Conservation (phyloP, 148 eudicot species). For the Rhododendron griersonianum region DNA sequence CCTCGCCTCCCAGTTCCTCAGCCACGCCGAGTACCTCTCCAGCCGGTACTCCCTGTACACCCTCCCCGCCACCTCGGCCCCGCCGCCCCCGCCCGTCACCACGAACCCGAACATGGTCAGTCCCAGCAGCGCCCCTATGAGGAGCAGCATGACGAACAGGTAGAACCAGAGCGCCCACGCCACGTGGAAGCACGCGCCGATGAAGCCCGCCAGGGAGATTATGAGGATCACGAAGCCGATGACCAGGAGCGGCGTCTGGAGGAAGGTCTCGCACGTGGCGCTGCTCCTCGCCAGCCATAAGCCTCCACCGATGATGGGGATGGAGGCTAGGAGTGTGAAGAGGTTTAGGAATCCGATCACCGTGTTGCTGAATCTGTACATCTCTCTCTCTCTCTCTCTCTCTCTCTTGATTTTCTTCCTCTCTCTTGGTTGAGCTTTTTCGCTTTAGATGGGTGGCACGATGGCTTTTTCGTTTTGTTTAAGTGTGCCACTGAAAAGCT, state of each 20-base stretch:
- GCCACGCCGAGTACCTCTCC: conserved; percentile 55
- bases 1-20: conserved; percentile 42
- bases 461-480: not conserved
- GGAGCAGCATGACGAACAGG: conserved; percentile 56
- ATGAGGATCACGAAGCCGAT: conserved; percentile 65
- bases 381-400: conserved; percentile 13
- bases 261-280: conserved; percentile 67
- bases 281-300: conserved; percentile 67
- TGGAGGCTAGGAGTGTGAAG: conserved; percentile 66
- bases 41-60: conserved; percentile 60
- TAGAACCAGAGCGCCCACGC: conserved; percentile 82
- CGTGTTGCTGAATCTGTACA: conserved; percentile 81
- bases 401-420: no score
- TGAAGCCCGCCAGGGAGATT: conserved; percentile 70
- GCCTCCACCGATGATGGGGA: conserved; percentile 80
- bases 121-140: conserved; percentile 40
- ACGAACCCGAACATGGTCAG: conserved; percentile 70
- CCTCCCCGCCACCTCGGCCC: conserved; percentile 44
- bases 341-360: conserved; percentile 84
- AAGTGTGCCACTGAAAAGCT: not conserved
- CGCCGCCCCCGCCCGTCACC: conserved; percentile 64
- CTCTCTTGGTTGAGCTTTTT: not conserved
- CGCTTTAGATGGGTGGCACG: not conserved
- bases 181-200: conserved; percentile 80
- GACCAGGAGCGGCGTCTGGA: conserved; percentile 66